Evolutionary conservation across 225 moss, liverwort and hornwort species (phyloP), one percentile per base, ranked within the genome.

Genomic region (Ulota crispa): DNA sequence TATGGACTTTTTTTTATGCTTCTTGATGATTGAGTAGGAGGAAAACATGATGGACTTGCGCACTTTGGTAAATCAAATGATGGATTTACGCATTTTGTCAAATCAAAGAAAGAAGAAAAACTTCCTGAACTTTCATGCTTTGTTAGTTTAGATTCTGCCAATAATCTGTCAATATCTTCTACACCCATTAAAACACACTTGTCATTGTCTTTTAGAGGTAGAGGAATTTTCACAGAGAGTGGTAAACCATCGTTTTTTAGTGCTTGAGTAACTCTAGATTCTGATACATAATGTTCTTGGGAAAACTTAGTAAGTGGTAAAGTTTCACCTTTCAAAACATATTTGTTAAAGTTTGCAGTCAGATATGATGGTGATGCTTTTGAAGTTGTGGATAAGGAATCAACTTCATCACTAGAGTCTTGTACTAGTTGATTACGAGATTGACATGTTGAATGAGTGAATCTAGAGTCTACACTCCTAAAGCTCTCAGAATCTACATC

Each of bases 191-290:
- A 37, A 1, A 79, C 52, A 59, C 80, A 80, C 7, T 79, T 16
- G 12, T 87, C 82, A 28, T 77, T 32, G 3, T 87, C 77, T 82
- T 60, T 84, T 12, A 86, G 1, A 0, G 59, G 79, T 68, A 79
- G 73, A 32, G 82, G 82, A n/a, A 84, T 76, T 36, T 12, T 84
- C 0, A 84, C 9, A 0, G 32, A 81, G 19, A 85, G 21, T 4
- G 64, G 8, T 18, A 80, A 57, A 3, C 70, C 80, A 0, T 85
- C 72, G 57, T 82, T 84, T 8, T 73, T 68, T 37, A 87, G 3
- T 68, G 77, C 89, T 67, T n/a, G 75, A 55, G 56, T 30, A 50
- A 89, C 23, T 77, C 70, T 86, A 43, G 68, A 81, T 78, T 89
- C 64, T 0, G 41, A 69, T 62, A 82, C 20, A 68, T 56, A 52